phyloP scores from a whole-genome alignment of 306 rosid genomes.

The Quercus berberidifolia region DNA sequence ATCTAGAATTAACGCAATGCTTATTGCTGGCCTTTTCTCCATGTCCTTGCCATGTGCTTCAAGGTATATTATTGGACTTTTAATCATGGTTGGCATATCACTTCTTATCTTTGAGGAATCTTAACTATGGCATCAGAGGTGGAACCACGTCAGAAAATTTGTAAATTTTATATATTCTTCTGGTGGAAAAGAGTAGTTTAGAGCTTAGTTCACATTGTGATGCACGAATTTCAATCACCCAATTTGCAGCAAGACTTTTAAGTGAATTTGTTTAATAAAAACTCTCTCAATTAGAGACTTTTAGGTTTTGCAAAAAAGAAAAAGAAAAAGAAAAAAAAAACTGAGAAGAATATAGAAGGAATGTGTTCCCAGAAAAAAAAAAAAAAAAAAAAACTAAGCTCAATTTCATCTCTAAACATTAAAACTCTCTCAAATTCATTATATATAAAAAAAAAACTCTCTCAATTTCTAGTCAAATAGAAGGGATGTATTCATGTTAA shows the following conservation, averaged over 20 bases:
- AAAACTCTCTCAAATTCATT: no score
- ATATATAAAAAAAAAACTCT: no score
- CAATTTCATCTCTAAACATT: no score
- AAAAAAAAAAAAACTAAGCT: no score
- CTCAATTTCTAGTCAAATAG: no score
- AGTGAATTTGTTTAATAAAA: not conserved
- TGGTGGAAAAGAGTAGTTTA: not conserved
- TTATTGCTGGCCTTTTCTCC: conserved; percentile 29
- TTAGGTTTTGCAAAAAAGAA: no score
- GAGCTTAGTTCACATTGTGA: not conserved
- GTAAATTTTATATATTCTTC: not conserved
- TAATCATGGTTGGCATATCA: conserved; percentile 17
- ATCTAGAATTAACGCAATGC: conserved; percentile 17
- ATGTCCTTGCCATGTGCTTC: conserved; percentile 52
- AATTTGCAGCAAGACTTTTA: not conserved
- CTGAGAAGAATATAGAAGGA: no score
- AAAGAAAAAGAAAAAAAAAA: no score
- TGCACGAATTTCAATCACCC: not conserved
- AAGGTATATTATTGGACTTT: conserved; percentile 24
- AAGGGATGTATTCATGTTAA: no score
- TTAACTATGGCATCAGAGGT: not conserved
- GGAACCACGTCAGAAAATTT: not conserved
- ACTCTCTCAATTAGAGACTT: no score
- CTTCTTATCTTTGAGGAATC: conserved; percentile 33
- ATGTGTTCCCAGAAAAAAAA: no score